phyloP scores from a whole-genome alignment of 192 early-diverging fungal genomes.

The Thamnidium elegans region DNA sequence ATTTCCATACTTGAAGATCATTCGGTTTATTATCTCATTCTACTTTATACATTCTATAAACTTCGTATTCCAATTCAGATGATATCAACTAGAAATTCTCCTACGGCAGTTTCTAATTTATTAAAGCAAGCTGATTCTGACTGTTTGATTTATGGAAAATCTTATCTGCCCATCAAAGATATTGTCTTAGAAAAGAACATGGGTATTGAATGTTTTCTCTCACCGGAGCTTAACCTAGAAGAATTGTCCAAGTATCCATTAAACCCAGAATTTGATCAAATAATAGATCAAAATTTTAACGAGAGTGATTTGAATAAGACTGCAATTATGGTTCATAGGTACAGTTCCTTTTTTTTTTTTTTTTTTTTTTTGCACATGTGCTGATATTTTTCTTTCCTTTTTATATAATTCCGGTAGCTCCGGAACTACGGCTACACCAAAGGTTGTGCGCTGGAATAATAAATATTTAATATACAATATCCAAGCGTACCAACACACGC shows the following conservation, averaged over 20 bases:
- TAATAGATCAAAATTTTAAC: background rate
- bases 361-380: background rate
- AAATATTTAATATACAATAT: background rate
- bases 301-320: background rate
- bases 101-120: background rate
- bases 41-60: background rate
- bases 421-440: slow-evolving; percentile 10
- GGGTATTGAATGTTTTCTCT: background rate
- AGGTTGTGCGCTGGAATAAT: background rate
- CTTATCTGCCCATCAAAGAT: background rate
- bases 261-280: background rate
- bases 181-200: background rate
- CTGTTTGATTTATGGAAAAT: background rate
- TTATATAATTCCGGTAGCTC: background rate
- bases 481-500: background rate
- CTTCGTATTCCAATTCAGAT: background rate
- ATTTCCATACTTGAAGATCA: slow-evolving; percentile 1
- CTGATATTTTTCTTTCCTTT: background rate
- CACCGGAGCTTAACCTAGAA: background rate
- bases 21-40: slow-evolving; percentile 7
- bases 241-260: background rate
- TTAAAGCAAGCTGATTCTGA: background rate
- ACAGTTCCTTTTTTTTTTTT: background rate
- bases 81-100: slow-evolving; percentile 9
- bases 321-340: slow-evolving; percentile 11